Percentiles rank a stretch among this genome's conserved stretches.
Conservation (phyloP, 768 basidiomycete genomes). For the Tylopilus felleus region DNA sequence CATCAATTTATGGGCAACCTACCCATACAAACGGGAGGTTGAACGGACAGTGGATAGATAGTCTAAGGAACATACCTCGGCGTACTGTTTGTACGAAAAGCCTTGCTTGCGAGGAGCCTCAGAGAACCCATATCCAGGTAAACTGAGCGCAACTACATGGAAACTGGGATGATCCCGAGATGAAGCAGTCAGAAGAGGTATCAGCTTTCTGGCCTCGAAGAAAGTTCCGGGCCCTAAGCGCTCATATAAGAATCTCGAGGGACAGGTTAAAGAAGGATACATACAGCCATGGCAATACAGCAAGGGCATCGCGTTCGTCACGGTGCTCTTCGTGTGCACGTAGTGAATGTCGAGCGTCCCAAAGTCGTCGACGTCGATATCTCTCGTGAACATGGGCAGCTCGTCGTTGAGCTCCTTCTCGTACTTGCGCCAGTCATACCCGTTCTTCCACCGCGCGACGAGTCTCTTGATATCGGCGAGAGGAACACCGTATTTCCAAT, state of each 20-base stretch:
- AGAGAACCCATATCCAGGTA: conserved; percentile 64
- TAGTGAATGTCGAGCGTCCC: conserved; percentile 55
- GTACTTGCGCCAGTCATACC: conserved; percentile 54
- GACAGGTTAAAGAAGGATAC: too few species aligned
- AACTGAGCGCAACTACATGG: conserved; percentile 56
- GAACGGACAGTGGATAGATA: too few species aligned
- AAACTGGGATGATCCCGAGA: conserved; percentile 50
- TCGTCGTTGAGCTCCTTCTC: conserved; percentile 50
- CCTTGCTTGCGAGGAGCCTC: conserved; percentile 52
- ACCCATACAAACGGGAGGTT: too few species aligned
- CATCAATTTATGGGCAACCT: conserved; percentile 51
- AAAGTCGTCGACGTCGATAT: conserved; percentile 46
- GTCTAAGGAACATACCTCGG: conserved; percentile 47
- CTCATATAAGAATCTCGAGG: too few species aligned
- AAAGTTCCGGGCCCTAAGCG: conserved; percentile 49
- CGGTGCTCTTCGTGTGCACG: conserved; percentile 49
- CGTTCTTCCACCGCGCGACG: conserved; percentile 46
- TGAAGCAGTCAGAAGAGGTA: conserved; percentile 47
- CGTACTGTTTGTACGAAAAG: conserved; percentile 48
- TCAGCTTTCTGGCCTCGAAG: conserved; percentile 50
- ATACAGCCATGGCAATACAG: conserved; percentile 60
- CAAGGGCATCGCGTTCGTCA: conserved; percentile 49
- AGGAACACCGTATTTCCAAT: conserved; percentile 51
- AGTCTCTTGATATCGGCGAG: conserved; percentile 48
- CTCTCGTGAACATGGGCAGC: conserved; percentile 53